Percentiles rank a stretch among this genome's conserved stretches.
phyloP scores from a whole-genome alignment of 805 yeast species.

The Diddensiella transvaalensis region DNA sequence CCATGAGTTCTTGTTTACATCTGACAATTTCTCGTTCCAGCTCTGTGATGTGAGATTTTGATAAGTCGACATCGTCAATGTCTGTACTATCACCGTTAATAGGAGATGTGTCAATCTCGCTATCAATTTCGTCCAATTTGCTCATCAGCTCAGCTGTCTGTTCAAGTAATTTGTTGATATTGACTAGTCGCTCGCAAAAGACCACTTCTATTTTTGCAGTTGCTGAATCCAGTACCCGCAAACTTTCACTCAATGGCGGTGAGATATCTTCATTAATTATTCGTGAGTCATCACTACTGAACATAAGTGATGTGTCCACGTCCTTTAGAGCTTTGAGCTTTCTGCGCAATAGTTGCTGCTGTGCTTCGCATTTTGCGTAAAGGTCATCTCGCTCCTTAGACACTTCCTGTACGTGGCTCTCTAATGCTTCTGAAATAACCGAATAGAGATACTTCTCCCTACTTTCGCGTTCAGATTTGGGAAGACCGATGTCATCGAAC shows the following conservation, averaged over 20 bases:
- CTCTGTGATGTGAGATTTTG: constrained; percentile 21
- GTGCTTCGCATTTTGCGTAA: constrained; percentile 21
- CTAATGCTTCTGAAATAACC: constrained; percentile 27
- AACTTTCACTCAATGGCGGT: constrained; percentile 24
- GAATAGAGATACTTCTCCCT: constrained; percentile 28
- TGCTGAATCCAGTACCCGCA: constrained; percentile 17
- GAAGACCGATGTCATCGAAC: constrained; percentile 26
- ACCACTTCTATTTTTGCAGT: constrained; percentile 19
- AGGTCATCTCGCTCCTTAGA: constrained; percentile 27
- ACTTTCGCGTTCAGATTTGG: constrained; percentile 21
- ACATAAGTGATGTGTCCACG: constrained; percentile 13
- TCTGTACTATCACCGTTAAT: constrained; percentile 18
- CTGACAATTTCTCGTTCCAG: constrained; percentile 27
- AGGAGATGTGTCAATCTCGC: constrained; percentile 15
- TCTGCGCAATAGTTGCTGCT: constrained; percentile 17
- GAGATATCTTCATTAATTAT: constrained; percentile 15
- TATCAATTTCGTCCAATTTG: constrained; percentile 23
- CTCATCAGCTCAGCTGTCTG: constrained; percentile 18
- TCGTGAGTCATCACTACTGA: constrained; percentile 15
- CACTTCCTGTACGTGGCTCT: constrained; percentile 28
- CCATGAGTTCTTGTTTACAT: constrained; percentile 24
- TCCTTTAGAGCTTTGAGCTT: constrained; percentile 26
- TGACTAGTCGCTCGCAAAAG: constrained; percentile 22
- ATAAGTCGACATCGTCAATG: constrained; percentile 20
- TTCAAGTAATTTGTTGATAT: constrained; percentile 18